Evolutionary conservation across 2,329 filamentous ascomycete species (phyloP), one percentile per base, ranked within the genome.

Genomic region (Cytospora paraplurivora): DNA sequence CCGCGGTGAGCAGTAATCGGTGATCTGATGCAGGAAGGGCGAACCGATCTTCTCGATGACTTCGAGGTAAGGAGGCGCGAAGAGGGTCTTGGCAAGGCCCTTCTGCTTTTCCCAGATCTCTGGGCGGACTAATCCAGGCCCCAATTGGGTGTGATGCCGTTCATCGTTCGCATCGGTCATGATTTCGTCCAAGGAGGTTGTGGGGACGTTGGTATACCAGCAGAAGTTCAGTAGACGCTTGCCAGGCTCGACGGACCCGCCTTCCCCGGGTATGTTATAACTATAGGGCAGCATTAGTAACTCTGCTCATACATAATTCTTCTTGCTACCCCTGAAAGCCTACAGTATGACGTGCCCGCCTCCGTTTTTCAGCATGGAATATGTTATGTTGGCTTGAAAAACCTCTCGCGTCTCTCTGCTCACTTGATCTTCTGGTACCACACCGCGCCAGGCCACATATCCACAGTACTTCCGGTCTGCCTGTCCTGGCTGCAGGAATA

Each of bases 141-240:
- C 76, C 37, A 79, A 66, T 2, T 77, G 78, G 62, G 75, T 74
- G 41, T 70, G 71, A 7, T 71, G 69, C 0, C 72, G 68, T 2
- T 69, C 64, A 34, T 75, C 75, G 38, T 71, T 70, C 33, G 55
- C 62, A 55, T 76, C 75, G 3, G 74, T 76, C 67, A 77, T 72
- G 52, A 76, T 73, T 47, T 73, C 70, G 38, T 74, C 71, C 3
- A 76, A 62, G 49, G 73, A 75, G 2, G 69, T 71, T 47, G 69
- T 71, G 32, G 74, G 69, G 59, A 76, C 75, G 61, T 79, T 78
- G 62, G 73, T 73, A 66, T 81, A 81, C 71, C 77, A 82, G 15
- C 81, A 78, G 69, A 76, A 80, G 66, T 80, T 82, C 58, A 80
- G 72, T 12, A 77, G 74, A 0, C 78, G 73, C 21, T 75, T 62